Base-by-base conservation (phyloP, 1,284 basidiomycete species). In the Cryptococcus sp. region DNA sequence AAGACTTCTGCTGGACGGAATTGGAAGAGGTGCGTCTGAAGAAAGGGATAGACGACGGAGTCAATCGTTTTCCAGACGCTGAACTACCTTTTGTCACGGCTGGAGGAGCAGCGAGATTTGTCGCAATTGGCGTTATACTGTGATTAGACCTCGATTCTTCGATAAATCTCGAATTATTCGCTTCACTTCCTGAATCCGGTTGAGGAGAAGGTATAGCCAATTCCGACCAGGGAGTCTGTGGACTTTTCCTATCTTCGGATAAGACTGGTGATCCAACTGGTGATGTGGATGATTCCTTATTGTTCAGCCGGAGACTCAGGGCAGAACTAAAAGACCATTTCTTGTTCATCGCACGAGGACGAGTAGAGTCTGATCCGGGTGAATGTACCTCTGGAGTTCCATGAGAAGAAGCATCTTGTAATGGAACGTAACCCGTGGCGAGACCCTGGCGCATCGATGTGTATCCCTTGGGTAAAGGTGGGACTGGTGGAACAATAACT, bases 301-400 rank as follows among this genome's bases (percentile, higher is more conserved):
- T 58, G 7, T 65, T 52, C 30, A 90, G 77, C 71, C 86, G 89
- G 64, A 91, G 83, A 64, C 88, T 92, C n/a, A 96, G 79, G 5
- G 89, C 89, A 57, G 84, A 88, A 5, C 90, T 90, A 76, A 97
- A 90, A 67, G 91, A 95, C 93, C 93, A 97, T 77, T 96, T 97
- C 80, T 94, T 95, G 43, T 85, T 89, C 65, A 76, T 74, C 31
- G 50, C 52, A 8, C 58, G 60, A 4, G 46, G 57, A 7, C 38
- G 31, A 38, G 8, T 7, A 5, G 35, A 30, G n/a, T 45, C 15
- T 31, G 53, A 54, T 6, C 53, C 55, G 1, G 59, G 53, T 34
- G 61, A 59, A 15, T 52, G 56, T 46, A 46, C 57, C 32, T 59
- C 52, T 34, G 60, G 41, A 7, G 53, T 38, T 13, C 23, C 23